Conservation (phyloP, 2,329 filamentous ascomycete genomes). For the Macrophomina tecta region DNA sequence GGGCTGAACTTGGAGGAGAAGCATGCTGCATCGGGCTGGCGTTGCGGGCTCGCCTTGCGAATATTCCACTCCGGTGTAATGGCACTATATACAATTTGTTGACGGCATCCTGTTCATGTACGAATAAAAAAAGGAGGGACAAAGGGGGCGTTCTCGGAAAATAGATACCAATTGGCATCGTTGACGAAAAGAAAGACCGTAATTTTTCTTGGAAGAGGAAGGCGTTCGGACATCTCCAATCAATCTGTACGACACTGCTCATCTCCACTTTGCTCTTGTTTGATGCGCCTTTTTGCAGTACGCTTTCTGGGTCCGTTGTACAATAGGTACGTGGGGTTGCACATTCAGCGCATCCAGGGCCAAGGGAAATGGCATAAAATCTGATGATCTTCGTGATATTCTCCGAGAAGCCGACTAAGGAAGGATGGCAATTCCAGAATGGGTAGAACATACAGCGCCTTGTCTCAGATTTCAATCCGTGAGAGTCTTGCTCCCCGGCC, state of each 20-base stretch:
- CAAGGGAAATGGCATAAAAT: neutral
- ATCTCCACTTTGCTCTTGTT: neutral
- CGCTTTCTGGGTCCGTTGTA: neutral
- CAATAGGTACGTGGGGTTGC: neutral
- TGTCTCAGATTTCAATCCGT: conserved; percentile 3
- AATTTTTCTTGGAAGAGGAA: neutral
- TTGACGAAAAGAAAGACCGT: neutral
- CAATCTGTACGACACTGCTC: conserved; percentile 11
- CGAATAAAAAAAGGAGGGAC: conserved; percentile 10
- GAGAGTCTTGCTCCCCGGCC: neutral
- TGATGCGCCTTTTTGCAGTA: neutral
- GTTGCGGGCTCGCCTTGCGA: neutral
- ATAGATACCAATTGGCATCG: conserved; percentile 26
- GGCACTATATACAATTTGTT: neutral
- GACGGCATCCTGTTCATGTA: neutral
- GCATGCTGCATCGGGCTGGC: neutral
- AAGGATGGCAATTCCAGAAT: conserved; percentile 6
- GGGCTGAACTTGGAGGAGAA: neutral
- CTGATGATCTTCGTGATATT: conserved; percentile 15
- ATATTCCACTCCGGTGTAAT: neutral
- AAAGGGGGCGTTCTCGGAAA: conserved; percentile 11
- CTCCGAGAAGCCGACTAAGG: conserved; percentile 6
- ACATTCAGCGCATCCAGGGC: neutral
- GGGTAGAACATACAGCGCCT: conserved; percentile 15
- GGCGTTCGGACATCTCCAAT: conserved; percentile 10